Base-by-base conservation (phyloP, 1,139 yeast species). In the Debaryomyces sp. region DNA sequence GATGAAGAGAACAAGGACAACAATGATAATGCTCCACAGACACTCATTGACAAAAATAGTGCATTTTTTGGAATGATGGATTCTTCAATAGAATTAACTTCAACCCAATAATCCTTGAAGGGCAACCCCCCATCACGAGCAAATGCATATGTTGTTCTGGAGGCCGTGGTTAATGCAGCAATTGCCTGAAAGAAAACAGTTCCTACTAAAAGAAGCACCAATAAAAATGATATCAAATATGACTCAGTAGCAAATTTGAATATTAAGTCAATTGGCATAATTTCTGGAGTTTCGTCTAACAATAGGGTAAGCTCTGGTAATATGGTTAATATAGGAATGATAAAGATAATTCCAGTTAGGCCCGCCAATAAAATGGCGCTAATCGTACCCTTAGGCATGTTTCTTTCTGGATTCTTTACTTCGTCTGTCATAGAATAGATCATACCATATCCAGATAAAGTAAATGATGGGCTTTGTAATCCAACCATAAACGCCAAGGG, bases 101-200 rank as follows among this genome's bases (percentile, higher is more conserved):
- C 78, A 4, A 83, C 78, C 87, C 91, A 87, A 35, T 78, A 63
- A 8, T 78, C 72, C 50, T 85, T 81, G 56, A 77, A 83, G 0
- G 97, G 97, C 43, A 90, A 70, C 0, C 95, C 96, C 41, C 88
- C 91, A 64, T 90, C 97, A 67, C 97, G 82, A 46, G 96, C 89
- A 68, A 90, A 85, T 12, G 96, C 90, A 71, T 84, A 90, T 1
- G 92, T 87, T 32, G 89, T 84, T 71, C 97, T 82, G 6, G 96
- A 88, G 0, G 95, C 92, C 0, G 96, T 89, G 0, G 96, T 88
- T 30, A 89, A 75, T 0, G 94, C 77, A 33, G 96, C 95, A 50
- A 87, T 84, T 4, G 91, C 85, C 39, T 91, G 94, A 63, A 88
- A 87, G 18, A 87, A 59, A 39, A 88, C 81, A 22, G 94, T 87